Evolutionary conservation across 768 basidiomycete species (phyloP).

Genomic region (Phanerochaete carnosa): DNA sequence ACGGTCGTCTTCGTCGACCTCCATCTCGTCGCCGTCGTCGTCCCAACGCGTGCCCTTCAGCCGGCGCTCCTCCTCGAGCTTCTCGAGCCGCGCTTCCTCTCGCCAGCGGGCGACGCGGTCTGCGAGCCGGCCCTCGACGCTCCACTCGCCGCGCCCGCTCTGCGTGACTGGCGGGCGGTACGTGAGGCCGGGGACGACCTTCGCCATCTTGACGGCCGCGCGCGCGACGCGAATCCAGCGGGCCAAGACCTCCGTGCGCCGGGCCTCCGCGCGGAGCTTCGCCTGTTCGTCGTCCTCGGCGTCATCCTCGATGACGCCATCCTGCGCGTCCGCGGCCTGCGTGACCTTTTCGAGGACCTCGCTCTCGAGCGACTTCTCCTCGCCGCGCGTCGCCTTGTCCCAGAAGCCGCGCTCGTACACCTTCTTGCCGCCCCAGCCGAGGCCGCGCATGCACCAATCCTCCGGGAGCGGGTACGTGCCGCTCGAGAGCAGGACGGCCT

Average conservation of each 20-base stretch:
- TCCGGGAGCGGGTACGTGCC: constrained; percentile 75
- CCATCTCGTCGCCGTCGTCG: constrained; percentile 59
- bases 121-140: constrained; percentile 58
- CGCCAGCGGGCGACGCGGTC: constrained; percentile 70
- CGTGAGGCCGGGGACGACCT: constrained; percentile 71
- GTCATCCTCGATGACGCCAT: constrained; percentile 84
- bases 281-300: constrained; percentile 42
- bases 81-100: constrained; percentile 64
- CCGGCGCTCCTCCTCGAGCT: constrained; percentile 65
- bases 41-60: constrained; percentile 58
- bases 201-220: constrained; percentile 62
- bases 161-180: constrained; percentile 31
- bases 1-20: constrained; percentile 58
- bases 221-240: constrained; percentile 80
- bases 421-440: constrained; percentile 92
- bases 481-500: constrained; percentile 67
- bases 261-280: constrained; percentile 28
- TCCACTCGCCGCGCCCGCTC: constrained; percentile 60
- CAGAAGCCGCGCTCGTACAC: constrained; percentile 95
- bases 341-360: constrained; percentile 73
- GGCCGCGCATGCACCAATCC: constrained; percentile 94
- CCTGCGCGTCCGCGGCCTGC: constrained; percentile 47
- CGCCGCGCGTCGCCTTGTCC: constrained; percentile 55
- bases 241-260: constrained; percentile 36
- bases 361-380: constrained; percentile 65